Base-by-base conservation (phyloP, 768 basidiomycete genomes). In the Exsudoporus frostii region DNA sequence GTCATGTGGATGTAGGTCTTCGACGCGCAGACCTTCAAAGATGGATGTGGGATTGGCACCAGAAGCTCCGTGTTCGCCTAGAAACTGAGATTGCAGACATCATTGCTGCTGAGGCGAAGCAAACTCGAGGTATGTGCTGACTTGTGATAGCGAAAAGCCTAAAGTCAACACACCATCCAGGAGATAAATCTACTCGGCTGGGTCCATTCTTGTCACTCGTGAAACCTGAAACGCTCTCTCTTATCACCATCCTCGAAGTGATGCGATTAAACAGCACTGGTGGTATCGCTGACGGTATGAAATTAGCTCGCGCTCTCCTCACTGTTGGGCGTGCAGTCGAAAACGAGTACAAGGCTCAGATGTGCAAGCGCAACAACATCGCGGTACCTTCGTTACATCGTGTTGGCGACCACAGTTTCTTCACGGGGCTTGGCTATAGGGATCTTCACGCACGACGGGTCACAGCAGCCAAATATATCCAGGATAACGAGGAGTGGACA, bases 1-100 rank as follows among this genome's bases (percentile, higher is more conserved):
- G 68, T 25, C 74, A 72, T 52, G 69, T 73, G 29, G 75, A 72
- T 53, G 71, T 70, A 19, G 70, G 72, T 9, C 70, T 83, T 48
- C 74, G 73, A 40, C 70, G 74, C 27, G 71, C 73, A 15, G 78
- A 82, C 57, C 72, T 95, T 24, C 83, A 85, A 58, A 68, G 71
- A 37, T 88, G 87, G 88, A 91, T 96, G 89, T 92, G 88, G 86
- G 73, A 81, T 7, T 96, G 92, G 92, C 87, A 92, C 61, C 61
- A 70, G 17, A 77, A 78, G 56, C 76, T 94, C n/a, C 68, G 75
- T 27, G 65, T 44, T 5, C 74, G 81, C 6, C 67, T 88, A 6
- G 73, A 75, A 48, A 62, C 68, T 1, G 85, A 86, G 57, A 78
- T 88, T 20, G 63, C 68, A 13, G 71, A 70, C 9, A 76, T 88